Conservation (phyloP, 306 rosid genomes). For the Acacia acuminata region DNA sequence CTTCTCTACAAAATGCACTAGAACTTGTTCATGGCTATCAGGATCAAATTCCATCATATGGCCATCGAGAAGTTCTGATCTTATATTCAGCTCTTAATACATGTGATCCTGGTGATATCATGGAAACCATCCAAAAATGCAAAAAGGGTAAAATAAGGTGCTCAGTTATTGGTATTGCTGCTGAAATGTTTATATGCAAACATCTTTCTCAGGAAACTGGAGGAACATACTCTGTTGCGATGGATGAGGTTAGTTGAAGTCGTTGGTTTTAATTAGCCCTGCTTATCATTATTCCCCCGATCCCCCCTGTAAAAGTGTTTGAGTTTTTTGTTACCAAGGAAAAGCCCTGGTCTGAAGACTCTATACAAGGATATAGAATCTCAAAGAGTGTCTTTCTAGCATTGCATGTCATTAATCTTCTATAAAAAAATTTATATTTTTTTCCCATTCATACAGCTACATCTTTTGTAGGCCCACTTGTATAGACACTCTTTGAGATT, state of each 20-base stretch:
- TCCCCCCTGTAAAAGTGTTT: conserved; percentile 15
- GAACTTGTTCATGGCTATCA: conserved; percentile 87
- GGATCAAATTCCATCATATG: conserved; percentile 86
- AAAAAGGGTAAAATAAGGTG: conserved; percentile 86
- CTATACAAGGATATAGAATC: neutral
- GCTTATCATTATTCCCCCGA: neutral
- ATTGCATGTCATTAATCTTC: conserved; percentile 13
- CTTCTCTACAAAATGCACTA: conserved; percentile 88
- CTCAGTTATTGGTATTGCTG: conserved; percentile 94
- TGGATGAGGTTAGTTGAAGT: conserved; percentile 82
- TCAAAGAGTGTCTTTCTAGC: neutral
- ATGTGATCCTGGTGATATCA: conserved; percentile 93
- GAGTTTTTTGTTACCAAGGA: neutral
- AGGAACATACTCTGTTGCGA: conserved; percentile 75
- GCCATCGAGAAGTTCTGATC: conserved; percentile 87
- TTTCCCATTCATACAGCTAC: too few species aligned
- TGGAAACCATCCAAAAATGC: conserved; percentile 92
- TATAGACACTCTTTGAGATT: too few species aligned
- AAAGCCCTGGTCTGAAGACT: conserved; percentile 1
- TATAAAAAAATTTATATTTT: too few species aligned
- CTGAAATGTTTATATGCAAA: conserved; percentile 91
- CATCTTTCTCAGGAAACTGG: conserved; percentile 93
- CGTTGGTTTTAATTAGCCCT: conserved; percentile 15
- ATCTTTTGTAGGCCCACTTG: too few species aligned
- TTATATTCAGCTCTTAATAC: conserved; percentile 89